Base-by-base conservation (phyloP, 2,329 filamentous ascomycete species). In the Trichophaea hybrida region DNA sequence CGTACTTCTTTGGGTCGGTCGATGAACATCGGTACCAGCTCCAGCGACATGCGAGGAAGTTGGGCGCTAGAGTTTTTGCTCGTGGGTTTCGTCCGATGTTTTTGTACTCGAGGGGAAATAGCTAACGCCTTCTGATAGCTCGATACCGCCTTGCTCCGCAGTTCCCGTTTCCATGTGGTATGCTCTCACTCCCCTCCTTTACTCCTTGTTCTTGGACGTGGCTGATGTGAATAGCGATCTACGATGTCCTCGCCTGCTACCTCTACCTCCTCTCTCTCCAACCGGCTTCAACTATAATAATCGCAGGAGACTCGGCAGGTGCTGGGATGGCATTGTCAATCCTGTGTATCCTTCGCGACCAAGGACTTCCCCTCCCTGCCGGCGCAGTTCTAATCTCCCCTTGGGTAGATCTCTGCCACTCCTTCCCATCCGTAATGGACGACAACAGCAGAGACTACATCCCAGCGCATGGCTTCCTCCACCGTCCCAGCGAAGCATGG, bases 11-110 rank as follows among this genome's bases (percentile, higher is more conserved):
- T 71, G 91, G 93, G 12, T 94, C 88, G 67, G 84, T 96, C 40
- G 90, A 96, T 70, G 90, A 94, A 72, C 93, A 97, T 75, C 83
- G 93, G n/a, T 97, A 97, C 73, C 91, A 97, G 76, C 83, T 98
- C 78, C 93, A 98, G 73, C 80, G 91, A 53, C 90, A 97, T 77
- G 93, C 93, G 33, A 80, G 93, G 57, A 97, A 97, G 74, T 78
- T 98, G 62, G 89, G 93, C 72, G 91, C 89, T 15, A 80, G 89
- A 58, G 85, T 96, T 6, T 82, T 97, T 71, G 89, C 91, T 31
- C 86, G 61, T 63, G 56, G 51, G 64, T 56, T 58, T 5, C 51
- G 56, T 12, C 15, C 31, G 33, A 33, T 17, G n/a, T 48, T 8
- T 12, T 37, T 24, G 17, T 24, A 24, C 32, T 46, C 12, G 6